A percentile compares a stretch with the other conserved stretches of the same genome.
Evolutionary conservation across 371 early-diverging fungal species (phyloP).

Genomic region (Polyrhizophydium stewartii): DNA sequence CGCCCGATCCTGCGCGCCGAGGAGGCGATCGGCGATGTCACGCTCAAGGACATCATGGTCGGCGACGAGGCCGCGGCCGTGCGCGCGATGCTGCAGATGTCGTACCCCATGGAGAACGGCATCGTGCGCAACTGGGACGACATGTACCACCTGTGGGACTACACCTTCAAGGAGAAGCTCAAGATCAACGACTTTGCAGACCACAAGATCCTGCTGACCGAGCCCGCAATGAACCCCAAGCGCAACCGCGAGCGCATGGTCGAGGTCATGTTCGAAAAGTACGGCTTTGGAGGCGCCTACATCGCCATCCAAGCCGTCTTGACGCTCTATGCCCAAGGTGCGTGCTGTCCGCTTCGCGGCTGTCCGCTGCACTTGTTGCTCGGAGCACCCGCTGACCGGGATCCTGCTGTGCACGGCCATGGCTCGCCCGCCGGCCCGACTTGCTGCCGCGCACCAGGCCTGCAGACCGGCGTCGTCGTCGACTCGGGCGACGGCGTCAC

Average conservation of each 20-base stretch:
- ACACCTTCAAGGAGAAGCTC: conserved; percentile 91
- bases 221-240: conserved; percentile 94
- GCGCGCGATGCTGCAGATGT: conserved; percentile 86
- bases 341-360: neutral
- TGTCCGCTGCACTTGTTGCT: neutral
- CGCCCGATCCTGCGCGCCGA: conserved; percentile 96
- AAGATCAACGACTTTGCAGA: conserved; percentile 75
- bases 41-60: conserved; percentile 92
- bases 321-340: conserved; percentile 96
- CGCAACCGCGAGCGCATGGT: conserved; percentile 90
- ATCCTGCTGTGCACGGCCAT: neutral
- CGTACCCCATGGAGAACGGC: conserved; percentile 98
- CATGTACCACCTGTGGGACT: conserved; percentile 96
- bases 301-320: conserved; percentile 97
- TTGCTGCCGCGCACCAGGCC: conserved; percentile 42
- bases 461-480: conserved; percentile 94
- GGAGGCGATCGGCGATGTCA: conserved; percentile 69
- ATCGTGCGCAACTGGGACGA: conserved; percentile 97
- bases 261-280: conserved; percentile 93
- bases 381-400: neutral
- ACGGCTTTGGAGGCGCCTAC: conserved; percentile 88
- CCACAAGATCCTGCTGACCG: conserved; percentile 90
- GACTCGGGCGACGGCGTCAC: conserved; percentile 98
- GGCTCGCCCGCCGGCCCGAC: neutral
- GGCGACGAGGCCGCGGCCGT: conserved; percentile 94